These are phyloP conservation scores for Macrocystidia cucumis DNA, from an alignment of 1,284 basidiomycete species.

Conservation along the genomic window DNA sequence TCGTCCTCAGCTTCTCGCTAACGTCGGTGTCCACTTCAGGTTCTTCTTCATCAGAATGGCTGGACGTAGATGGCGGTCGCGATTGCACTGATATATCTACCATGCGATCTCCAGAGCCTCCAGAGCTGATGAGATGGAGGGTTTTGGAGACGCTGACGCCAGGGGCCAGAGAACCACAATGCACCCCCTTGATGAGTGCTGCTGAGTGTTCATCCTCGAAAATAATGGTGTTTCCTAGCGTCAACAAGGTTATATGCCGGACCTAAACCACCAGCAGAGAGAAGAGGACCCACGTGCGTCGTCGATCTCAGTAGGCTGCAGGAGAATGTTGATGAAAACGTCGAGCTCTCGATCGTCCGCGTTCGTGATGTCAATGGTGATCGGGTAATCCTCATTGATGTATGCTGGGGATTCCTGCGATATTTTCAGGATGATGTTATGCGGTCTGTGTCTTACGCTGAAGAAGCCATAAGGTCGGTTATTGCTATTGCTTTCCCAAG, in stretches of 20 bases:
- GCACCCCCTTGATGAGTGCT: constrained; percentile 65
- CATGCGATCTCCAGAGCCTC: constrained; percentile 55
- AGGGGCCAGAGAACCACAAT: constrained; percentile 53
- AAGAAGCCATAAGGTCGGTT: too few relatives aligned
- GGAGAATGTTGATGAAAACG: constrained; percentile 61
- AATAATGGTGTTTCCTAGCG: constrained; percentile 52
- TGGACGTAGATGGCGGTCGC: constrained; percentile 20
- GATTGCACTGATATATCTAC: constrained; percentile 76
- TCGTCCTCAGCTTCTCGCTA: constrained; percentile 56
- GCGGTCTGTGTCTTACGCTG: constrained; percentile 61
- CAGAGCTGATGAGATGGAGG: constrained; percentile 49
- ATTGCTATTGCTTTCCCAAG: constrained; percentile 3
- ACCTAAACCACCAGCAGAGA: not conserved
- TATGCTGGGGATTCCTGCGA: constrained; percentile 61
- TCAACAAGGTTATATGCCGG: not conserved
- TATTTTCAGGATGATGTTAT: constrained; percentile 47
- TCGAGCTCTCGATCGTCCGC: constrained; percentile 60
- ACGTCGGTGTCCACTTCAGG: constrained; percentile 23
- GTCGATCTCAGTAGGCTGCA: constrained; percentile 76
- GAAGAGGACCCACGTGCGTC: constrained; percentile 48
- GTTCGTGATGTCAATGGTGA: constrained; percentile 62
- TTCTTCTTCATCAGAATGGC: too few relatives aligned
- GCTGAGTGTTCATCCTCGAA: constrained; percentile 57
- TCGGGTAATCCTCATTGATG: constrained; percentile 70
- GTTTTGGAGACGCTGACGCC: constrained; percentile 50